phyloP scores from a whole-genome alignment of 495 filamentous ascomycete genomes.

The Lophium mytilinum region DNA sequence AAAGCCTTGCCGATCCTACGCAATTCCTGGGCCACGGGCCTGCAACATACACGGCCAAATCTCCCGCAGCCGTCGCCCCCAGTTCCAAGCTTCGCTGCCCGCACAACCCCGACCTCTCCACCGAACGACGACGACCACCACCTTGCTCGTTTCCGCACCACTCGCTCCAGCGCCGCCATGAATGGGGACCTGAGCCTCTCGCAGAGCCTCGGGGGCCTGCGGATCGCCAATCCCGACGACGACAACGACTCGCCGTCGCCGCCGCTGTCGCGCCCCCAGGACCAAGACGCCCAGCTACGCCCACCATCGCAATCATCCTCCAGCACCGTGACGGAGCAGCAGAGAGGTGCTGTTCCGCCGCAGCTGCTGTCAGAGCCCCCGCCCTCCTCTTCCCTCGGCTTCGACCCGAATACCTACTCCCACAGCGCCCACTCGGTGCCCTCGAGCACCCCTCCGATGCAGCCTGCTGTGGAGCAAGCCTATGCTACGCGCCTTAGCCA shows the following conservation, averaged over 20 bases:
- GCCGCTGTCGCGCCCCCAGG: slow-evolving; percentile 49
- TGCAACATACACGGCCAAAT: not conserved
- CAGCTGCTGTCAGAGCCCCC: slow-evolving; percentile 16
- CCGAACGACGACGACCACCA: slow-evolving; percentile 12
- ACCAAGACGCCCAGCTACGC: slow-evolving; percentile 21
- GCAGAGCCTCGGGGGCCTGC: slow-evolving; percentile 83
- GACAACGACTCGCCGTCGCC: slow-evolving; percentile 33
- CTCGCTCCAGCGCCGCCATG: slow-evolving; percentile 44
- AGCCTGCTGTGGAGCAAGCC: slow-evolving; percentile 5
- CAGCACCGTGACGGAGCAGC: slow-evolving; percentile 24
- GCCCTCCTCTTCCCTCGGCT: slow-evolving; percentile 30
- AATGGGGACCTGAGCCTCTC: slow-evolving; percentile 89
- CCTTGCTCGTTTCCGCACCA: slow-evolving; percentile 13
- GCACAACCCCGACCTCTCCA: not conserved
- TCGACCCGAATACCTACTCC: slow-evolving; percentile 34
- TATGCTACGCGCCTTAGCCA: slow-evolving; percentile 19
- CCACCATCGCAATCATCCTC: slow-evolving; percentile 25
- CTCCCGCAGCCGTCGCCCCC: not conserved
- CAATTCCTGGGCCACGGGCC: not conserved
- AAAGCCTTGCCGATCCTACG: not conserved
- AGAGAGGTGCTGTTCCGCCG: not conserved
- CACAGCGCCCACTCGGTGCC: slow-evolving; percentile 12
- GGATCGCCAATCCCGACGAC: slow-evolving; percentile 96
- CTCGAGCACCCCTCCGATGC: slow-evolving; percentile 9
- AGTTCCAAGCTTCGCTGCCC: not conserved